phyloP scores from a whole-genome alignment of 1,139 yeast species.

The Geotrichum cucujoidarum region DNA sequence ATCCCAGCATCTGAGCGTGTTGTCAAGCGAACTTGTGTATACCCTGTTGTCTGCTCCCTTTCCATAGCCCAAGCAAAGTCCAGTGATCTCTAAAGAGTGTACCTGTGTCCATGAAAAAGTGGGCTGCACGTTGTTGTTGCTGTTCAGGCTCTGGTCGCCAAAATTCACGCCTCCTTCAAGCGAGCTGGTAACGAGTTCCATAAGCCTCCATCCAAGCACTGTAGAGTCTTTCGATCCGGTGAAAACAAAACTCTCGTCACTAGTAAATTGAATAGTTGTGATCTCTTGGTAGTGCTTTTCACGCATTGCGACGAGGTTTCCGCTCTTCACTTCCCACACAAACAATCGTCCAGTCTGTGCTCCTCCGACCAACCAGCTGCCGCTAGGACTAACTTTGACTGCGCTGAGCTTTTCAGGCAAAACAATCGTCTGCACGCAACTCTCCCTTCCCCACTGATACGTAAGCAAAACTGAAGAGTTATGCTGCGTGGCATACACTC shows the following conservation, averaged over 20 bases:
- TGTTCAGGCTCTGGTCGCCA: slow-evolving; percentile 16
- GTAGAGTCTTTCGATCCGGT: slow-evolving; percentile 83
- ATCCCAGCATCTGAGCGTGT: slow-evolving; percentile 56
- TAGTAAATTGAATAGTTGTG: slow-evolving; percentile 52
- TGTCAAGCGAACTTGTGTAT: slow-evolving; percentile 68
- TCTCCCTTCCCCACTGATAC: slow-evolving; percentile 72
- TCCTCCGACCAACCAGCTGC: slow-evolving; percentile 64
- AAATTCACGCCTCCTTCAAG: slow-evolving; percentile 27
- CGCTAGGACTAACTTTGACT: slow-evolving; percentile 47
- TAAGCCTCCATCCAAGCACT: slow-evolving; percentile 65
- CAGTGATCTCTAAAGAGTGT: slow-evolving; percentile 73
- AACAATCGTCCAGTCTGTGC: slow-evolving; percentile 67
- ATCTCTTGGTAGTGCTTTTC: slow-evolving; percentile 84
- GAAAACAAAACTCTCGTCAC: slow-evolving; percentile 63
- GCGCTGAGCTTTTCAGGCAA: slow-evolving; percentile 74
- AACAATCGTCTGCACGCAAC: slow-evolving; percentile 77
- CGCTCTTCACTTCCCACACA: slow-evolving; percentile 83
- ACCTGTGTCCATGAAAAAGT: slow-evolving; percentile 51
- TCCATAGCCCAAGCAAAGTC: slow-evolving; percentile 51
- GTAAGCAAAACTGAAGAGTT: slow-evolving; percentile 71
- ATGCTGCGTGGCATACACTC: slow-evolving; percentile 57
- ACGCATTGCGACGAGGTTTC: slow-evolving; percentile 63
- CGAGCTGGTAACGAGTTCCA: slow-evolving; percentile 47
- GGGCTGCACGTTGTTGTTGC: slow-evolving; percentile 40
- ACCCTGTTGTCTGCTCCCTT: slow-evolving; percentile 55